phyloP scores from a whole-genome alignment of 1,139 yeast species.

The Pichia sp. region DNA sequence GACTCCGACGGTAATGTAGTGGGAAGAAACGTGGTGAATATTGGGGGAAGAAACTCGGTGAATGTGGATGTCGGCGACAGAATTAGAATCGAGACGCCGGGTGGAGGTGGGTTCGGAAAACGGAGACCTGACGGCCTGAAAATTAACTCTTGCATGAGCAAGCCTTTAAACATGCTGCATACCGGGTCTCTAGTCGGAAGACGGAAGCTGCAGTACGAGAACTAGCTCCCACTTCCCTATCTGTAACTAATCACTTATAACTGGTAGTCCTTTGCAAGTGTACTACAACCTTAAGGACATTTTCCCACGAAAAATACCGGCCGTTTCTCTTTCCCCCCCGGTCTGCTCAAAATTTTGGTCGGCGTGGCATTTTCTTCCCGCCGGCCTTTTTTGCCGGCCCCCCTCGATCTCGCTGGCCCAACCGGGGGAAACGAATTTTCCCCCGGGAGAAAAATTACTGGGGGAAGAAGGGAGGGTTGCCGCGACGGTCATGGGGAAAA shows the following conservation, averaged over 20 bases:
- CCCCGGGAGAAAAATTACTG: no score
- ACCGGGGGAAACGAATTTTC: no score
- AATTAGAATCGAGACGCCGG: slow-evolving; percentile 43
- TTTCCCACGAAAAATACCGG: no score
- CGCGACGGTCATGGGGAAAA: neutral
- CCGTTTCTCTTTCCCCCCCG: no score
- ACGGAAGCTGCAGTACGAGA: slow-evolving; percentile 23
- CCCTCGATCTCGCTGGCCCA: no score
- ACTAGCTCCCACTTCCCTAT: slow-evolving; percentile 10
- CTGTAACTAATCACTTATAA: neutral
- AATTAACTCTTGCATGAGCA: slow-evolving; percentile 3
- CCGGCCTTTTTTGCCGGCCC: no score
- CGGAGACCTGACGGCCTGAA: slow-evolving; percentile 35
- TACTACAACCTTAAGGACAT: no score
- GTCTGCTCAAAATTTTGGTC: no score
- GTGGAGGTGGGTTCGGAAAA: slow-evolving; percentile 49
- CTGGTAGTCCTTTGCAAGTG: no score
- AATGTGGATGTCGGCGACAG: slow-evolving; percentile 39
- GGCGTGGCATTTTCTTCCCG: no score
- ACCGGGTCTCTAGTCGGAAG: slow-evolving; percentile 23
- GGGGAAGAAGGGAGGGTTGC: no score
- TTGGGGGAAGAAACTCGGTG: slow-evolving; percentile 37
- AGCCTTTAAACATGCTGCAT: neutral
- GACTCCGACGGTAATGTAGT: slow-evolving; percentile 27
- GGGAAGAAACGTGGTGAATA: slow-evolving; percentile 25